Percentiles rank a stretch among this genome's conserved stretches.
Evolutionary conservation across 176 grass and related monocot species (phyloP).

Genomic region (Otatea glauca): DNA sequence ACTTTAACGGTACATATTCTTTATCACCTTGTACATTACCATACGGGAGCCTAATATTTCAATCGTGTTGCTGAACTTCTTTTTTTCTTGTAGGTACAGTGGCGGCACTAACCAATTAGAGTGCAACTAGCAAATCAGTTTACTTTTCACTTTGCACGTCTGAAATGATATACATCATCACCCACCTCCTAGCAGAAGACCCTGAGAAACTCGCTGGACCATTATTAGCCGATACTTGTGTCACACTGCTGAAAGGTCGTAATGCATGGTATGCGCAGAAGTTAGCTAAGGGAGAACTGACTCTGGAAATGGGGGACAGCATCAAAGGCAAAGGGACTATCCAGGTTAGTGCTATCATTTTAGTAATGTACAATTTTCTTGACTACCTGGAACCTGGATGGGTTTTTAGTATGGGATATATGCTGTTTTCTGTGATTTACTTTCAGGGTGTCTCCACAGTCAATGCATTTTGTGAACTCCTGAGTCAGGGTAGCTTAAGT

Average conservation of each 20-base stretch:
- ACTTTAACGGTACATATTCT: too few species aligned
- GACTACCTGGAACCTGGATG: too few species aligned
- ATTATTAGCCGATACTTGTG: constrained; percentile 90
- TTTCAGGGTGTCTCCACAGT: constrained; percentile 88
- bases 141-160: constrained; percentile 97
- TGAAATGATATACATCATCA: constrained; percentile 99
- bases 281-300: constrained; percentile 80
- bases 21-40: constrained; percentile 11
- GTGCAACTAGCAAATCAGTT: constrained; percentile 93
- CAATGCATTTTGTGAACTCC: constrained; percentile 92
- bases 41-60: background rate
- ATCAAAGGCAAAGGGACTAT: constrained; percentile 98
- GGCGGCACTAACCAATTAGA: constrained; percentile 90
- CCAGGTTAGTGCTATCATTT: constrained; percentile 59
- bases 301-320: constrained; percentile 90
- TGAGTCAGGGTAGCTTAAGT: constrained; percentile 82
- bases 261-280: constrained; percentile 92
- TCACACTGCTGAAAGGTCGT: constrained; percentile 90
- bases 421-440: constrained; percentile 37
- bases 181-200: constrained; percentile 76
- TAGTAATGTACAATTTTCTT: background rate
- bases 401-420: background rate
- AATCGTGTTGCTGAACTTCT: background rate
- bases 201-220: constrained; percentile 95
- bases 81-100: constrained; percentile 71